Evolutionary conservation across 1,139 yeast genomes (phyloP), one percentile per base, ranked within the genome.

Genomic region (Lodderomyces elongisporus): DNA sequence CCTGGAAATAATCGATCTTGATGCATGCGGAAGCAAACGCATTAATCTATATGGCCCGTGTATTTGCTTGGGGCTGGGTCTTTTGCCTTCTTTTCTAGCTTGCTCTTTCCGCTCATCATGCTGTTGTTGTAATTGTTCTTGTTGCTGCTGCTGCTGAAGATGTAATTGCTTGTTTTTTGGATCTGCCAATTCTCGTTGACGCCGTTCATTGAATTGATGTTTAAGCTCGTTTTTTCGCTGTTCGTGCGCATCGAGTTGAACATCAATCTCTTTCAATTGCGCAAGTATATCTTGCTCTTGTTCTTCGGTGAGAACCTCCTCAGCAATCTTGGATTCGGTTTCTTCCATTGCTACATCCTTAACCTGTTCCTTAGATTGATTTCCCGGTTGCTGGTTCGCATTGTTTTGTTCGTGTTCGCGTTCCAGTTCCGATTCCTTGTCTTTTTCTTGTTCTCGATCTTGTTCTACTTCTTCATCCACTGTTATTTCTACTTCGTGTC

Each of bases 31-130:
- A 31, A 93, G 65, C 42, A 91, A 66, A 49, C 96, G 74, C 68
- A 91, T 69, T 43, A 93, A 62, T 47, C 97, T 69, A 68, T 91
- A 87, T 2, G 97, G 96, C 1, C 98, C 98, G 36, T 66, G 74
- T 25, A 70, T 67, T 45, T 67, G 74, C 42, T 67, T 65, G 45
- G 66, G 72, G 25, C 43, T 47, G 6, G 62, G 40, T 33, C 50
- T 46, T 46, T 59, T 59, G 37, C 58, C 52, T 10, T 18, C 22
- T 4, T 39, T 44, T 8, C 38, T 33, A 22, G 39, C 44, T 8
- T 4, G 41, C 49, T 7, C 27, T 28, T 3, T 22, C 27, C 12
- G 27, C 31, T 20, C 32, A 48, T 27, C 34, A 21, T 14, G n/a
- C 49, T 8, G 37, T 42, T n/a, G 40, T 32, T 23, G 38, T 46